Base-by-base conservation (phyloP, 2,329 filamentous ascomycete species). In the Thelonectria discophora region DNA sequence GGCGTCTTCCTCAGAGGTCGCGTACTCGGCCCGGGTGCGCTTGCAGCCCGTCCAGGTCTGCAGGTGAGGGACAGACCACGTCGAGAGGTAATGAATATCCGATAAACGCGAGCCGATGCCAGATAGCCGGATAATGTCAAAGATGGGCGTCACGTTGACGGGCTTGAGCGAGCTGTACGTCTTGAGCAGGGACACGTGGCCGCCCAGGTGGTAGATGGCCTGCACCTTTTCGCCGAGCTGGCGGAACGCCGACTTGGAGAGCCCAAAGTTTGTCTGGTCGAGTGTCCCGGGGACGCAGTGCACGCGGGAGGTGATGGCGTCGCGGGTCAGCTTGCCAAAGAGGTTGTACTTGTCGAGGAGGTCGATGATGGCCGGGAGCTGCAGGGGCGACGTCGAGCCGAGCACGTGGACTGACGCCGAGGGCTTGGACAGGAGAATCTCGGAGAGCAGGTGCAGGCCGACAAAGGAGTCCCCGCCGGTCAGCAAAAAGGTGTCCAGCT, bases 51-150 rank as follows among this genome's bases (percentile, higher is more conserved):
- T 46, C 71, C 69, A 73, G 8, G 66, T 65, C 50, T 72, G 69
- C 3, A 73, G 62, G 37, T 73, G 69, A 8, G 66, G 63, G 13
- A 73, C 68, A 4, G 68, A 71, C 71, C 69, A 73, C 64, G 65
- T 72, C 4, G 57, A 60, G 7, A 60, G 39, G 51, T 60, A 60
- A 50, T 60, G 69, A 46, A 72, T 68, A 39, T 69, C 66, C 11
- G 66, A 69, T 24, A 69, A 45, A 46, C 64, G 55, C 13, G 61
- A 55, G 47, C 66, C 52, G 24, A 59, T 60, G 13, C 69, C 66
- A 10, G 69, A 66, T 5, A 73, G 63, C 10, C 66, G 67, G 24
- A 73, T 70, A 48, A 72, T 65, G 63, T 70, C 68, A 15, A 67
- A 60, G 21, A 71, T 65, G 34, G 68, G 65, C 0, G 56, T 51